phyloP scores from a whole-genome alignment of 2,329 filamentous ascomycete species.

The Nemania serpens region DNA sequence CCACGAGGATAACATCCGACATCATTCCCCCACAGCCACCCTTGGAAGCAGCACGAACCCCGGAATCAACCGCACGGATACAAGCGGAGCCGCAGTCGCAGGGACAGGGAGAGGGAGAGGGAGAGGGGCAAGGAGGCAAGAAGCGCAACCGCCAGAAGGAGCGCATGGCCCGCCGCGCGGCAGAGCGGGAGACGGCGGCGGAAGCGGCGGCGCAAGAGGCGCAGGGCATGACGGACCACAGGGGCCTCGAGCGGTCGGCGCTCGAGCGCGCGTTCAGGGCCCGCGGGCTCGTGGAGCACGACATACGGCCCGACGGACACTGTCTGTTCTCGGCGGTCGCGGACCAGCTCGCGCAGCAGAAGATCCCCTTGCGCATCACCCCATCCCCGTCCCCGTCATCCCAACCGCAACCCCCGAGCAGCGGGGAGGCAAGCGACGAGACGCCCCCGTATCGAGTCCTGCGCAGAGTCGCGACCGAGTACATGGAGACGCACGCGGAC shows the following conservation, averaged over 20 bases:
- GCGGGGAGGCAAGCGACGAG: conserved; percentile 32
- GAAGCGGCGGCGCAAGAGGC: conserved; percentile 77
- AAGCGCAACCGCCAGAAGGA: conserved; percentile 93
- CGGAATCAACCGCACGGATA: conserved; percentile 4
- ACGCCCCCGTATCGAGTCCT: conserved; percentile 66
- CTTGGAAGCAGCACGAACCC: conserved; percentile 23
- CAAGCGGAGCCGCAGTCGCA: conserved; percentile 31
- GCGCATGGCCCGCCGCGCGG: conserved; percentile 83
- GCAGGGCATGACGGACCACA: conserved; percentile 71
- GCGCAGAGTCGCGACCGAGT: conserved; percentile 73
- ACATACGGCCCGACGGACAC: conserved; percentile 89
- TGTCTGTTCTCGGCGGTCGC: conserved; percentile 93
- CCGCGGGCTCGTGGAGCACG: conserved; percentile 71
- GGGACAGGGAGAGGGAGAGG: conserved; percentile 15
- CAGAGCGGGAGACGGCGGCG: conserved; percentile 75
- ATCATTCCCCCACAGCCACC: conserved; percentile 24
- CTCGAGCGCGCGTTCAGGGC: conserved; percentile 71
- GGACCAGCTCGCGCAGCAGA: conserved; percentile 70
- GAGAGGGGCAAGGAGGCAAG: conserved; percentile 47
- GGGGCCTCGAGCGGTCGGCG: conserved; percentile 68
- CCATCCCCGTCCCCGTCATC: conserved; percentile 6
- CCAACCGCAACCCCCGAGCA: not conserved
- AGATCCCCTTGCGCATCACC: conserved; percentile 47
- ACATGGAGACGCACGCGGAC: conserved; percentile 73
- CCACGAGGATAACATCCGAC: conserved; percentile 18